phyloP scores from a whole-genome alignment of 2,329 filamentous ascomycete species.

The Venturia aucupariae region DNA sequence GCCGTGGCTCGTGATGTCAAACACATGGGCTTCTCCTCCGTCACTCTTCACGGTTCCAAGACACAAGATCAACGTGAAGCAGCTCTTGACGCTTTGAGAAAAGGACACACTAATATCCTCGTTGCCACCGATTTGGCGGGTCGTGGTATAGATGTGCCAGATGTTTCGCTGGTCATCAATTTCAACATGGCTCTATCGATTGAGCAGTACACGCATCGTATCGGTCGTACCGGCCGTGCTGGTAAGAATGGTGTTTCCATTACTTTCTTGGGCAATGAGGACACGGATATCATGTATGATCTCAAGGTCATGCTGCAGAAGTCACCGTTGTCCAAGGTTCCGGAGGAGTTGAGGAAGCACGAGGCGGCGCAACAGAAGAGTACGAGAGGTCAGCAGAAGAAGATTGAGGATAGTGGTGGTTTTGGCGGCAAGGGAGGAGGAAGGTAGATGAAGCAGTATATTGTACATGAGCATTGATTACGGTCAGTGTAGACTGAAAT shows the following conservation, averaged over 20 bases:
- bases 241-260: constrained; percentile 95
- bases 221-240: constrained; percentile 93
- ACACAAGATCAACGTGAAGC: constrained; percentile 97
- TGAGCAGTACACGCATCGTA: constrained; percentile 91
- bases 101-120: constrained; percentile 72
- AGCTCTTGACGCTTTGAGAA: constrained; percentile 74
- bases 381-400: constrained; percentile 9
- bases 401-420: constrained; percentile 14
- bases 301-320: constrained; percentile 93
- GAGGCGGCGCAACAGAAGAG: constrained; percentile 62
- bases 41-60: constrained; percentile 90
- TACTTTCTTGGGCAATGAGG: constrained; percentile 88
- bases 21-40: constrained; percentile 79
- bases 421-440: constrained; percentile 17
- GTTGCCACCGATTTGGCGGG: constrained; percentile 94
- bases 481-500: neutral
- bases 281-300: constrained; percentile 80
- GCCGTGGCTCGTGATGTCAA: constrained; percentile 91
- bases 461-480: neutral
- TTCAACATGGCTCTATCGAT: constrained; percentile 97
- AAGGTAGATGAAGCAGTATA: neutral
- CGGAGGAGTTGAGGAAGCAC: constrained; percentile 82
- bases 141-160: constrained; percentile 93
- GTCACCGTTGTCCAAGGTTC: constrained; percentile 77
- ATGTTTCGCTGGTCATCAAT: constrained; percentile 90